Percentiles rank a stretch among this genome's conserved stretches.
Conservation (phyloP, 2,329 filamentous ascomycete species). For the Parastagonospora nodorum region DNA sequence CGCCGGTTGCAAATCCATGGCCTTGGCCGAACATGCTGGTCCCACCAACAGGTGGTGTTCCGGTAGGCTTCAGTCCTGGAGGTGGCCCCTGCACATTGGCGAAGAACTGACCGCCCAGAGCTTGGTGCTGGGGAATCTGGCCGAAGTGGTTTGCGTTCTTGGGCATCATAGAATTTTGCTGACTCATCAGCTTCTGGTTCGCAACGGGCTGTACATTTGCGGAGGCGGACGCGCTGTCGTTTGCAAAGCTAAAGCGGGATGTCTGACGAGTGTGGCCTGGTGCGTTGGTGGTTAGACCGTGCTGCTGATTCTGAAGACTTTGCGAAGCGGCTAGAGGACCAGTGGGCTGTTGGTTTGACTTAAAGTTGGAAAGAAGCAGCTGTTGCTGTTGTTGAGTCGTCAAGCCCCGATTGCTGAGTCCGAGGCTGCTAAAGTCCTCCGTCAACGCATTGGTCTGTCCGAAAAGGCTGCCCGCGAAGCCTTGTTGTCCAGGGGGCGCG, state of each 20-base stretch:
- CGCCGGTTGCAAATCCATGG: conserved; percentile 76
- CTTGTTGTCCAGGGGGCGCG: conserved; percentile 77
- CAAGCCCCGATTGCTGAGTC: conserved; percentile 70
- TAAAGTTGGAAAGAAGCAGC: conserved; percentile 67
- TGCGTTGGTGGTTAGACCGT: conserved; percentile 60
- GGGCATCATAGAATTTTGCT: conserved; percentile 86
- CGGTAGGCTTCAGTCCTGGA: conserved; percentile 91
- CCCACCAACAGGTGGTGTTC: conserved; percentile 82
- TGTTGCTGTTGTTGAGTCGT: conserved; percentile 78
- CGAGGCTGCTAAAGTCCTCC: conserved; percentile 46
- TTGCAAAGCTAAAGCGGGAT: conserved; percentile 86
- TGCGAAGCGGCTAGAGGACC: conserved; percentile 56
- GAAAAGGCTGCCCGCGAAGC: conserved; percentile 48
- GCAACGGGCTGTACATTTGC: conserved; percentile 75
- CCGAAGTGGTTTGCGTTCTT: conserved; percentile 54
- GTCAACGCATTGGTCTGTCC: conserved; percentile 39
- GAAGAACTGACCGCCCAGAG: conserved; percentile 73
- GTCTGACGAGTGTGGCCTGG: conserved; percentile 79
- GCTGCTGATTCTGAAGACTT: conserved; percentile 55
- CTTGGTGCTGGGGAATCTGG: conserved; percentile 59
- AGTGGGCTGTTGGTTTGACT: conserved; percentile 57
- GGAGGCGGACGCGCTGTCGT: conserved; percentile 66
- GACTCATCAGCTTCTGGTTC: conserved; percentile 80
- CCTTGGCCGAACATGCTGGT: conserved; percentile 88
- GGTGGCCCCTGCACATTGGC: conserved; percentile 88